phyloP scores from a whole-genome alignment of 2,329 filamentous ascomycete species.

The Geoglossum cookeanum region DNA sequence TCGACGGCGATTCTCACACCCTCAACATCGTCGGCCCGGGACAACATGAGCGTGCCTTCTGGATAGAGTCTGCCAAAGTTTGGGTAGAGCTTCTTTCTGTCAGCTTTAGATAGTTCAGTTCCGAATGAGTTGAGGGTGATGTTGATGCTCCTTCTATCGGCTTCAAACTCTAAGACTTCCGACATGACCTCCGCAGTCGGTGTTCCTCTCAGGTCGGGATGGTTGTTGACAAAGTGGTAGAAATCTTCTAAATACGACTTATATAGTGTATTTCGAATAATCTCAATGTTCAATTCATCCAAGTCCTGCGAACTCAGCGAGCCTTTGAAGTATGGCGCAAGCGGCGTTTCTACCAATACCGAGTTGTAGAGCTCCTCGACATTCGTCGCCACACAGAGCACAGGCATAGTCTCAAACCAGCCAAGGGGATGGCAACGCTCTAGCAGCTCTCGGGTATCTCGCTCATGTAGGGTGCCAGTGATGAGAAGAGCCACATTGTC shows the following conservation, averaged over 20 bases:
- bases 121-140: constrained; percentile 98
- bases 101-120: constrained; percentile 81
- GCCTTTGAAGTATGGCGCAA: constrained; percentile 94
- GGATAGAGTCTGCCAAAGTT: constrained; percentile 80
- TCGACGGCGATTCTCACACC: constrained; percentile 87
- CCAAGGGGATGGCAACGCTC: constrained; percentile 92
- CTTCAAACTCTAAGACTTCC: constrained; percentile 91
- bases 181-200: constrained; percentile 90
- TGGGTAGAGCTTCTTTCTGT: constrained; percentile 92
- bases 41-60: constrained; percentile 87
- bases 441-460: constrained; percentile 85
- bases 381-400: constrained; percentile 92
- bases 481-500: constrained; percentile 97
- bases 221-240: constrained; percentile 78
- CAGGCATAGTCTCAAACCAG: constrained; percentile 98
- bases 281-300: constrained; percentile 98
- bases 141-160: constrained; percentile 91
- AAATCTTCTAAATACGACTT: constrained; percentile 99
- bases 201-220: constrained; percentile 69
- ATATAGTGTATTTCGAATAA: constrained; percentile 94
- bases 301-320: constrained; percentile 90
- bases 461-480: constrained; percentile 90
- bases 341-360: constrained; percentile 86
- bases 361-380: constrained; percentile 98
- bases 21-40: constrained; percentile 83